phyloP scores from a whole-genome alignment of 495 filamentous ascomycete species.

The Lichina pygmaea region DNA sequence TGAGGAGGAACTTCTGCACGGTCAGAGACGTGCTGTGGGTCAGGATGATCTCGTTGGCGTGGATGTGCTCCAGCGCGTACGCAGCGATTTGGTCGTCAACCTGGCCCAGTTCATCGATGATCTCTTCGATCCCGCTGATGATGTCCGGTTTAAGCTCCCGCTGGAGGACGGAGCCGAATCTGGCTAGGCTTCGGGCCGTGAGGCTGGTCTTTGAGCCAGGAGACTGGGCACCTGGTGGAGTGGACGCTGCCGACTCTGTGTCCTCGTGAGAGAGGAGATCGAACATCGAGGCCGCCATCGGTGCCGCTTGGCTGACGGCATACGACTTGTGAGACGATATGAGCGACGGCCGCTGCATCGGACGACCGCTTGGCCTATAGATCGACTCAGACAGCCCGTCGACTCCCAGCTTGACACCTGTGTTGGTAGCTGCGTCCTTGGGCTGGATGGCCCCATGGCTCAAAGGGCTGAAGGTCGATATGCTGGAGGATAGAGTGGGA shows the following conservation, averaged over 20 bases:
- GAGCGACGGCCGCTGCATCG: conserved; percentile 24
- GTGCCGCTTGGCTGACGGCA: conserved; percentile 17
- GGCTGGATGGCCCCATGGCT: conserved; percentile 11
- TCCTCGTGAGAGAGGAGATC: conserved; percentile 42
- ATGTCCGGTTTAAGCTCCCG: conserved; percentile 61
- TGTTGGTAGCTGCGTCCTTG: background rate
- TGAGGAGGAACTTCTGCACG: conserved; percentile 64
- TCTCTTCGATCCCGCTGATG: conserved; percentile 64
- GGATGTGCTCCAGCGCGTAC: conserved; percentile 69
- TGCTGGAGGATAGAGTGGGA: conserved; percentile 13
- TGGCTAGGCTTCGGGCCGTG: conserved; percentile 7
- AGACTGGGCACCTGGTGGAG: conserved; percentile 13
- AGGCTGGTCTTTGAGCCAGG: conserved; percentile 8
- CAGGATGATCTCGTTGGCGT: conserved; percentile 69
- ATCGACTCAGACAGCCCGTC: conserved; percentile 7
- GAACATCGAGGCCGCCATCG: conserved; percentile 42
- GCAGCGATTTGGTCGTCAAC: conserved; percentile 72
- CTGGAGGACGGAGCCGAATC: conserved; percentile 1
- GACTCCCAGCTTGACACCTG: conserved; percentile 2
- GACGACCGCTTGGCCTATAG: conserved; percentile 5
- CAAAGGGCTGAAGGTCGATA: conserved; percentile 17
- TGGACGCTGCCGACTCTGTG: conserved; percentile 8
- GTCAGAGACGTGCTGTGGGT: conserved; percentile 57
- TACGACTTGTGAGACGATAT: conserved; percentile 26
- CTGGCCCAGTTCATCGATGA: conserved; percentile 72